Percentiles rank a stretch among this genome's conserved stretches.
These are phyloP conservation scores for Aspergillus avenaceus DNA, from an alignment of 495 filamentous ascomycete genomes.

Conservation along the genomic window DNA sequence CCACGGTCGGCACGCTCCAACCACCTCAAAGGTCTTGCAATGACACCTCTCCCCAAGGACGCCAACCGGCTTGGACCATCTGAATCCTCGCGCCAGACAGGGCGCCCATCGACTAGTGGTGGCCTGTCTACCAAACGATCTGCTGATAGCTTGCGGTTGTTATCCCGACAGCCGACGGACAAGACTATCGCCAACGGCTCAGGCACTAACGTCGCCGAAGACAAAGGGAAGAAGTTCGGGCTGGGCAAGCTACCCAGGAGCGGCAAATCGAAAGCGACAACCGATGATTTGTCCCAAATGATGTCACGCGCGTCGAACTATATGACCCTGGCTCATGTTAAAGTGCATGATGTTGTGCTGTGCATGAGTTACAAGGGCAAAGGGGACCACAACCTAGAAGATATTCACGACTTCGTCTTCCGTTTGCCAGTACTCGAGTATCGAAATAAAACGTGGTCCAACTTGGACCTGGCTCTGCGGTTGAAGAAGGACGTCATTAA, in stretches of 20 bases:
- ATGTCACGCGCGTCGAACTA: slow-evolving; percentile 91
- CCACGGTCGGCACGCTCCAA: slow-evolving; percentile 24
- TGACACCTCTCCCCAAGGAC: slow-evolving; percentile 36
- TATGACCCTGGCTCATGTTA: slow-evolving; percentile 95
- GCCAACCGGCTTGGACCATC: slow-evolving; percentile 38
- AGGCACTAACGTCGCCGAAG: slow-evolving; percentile 49
- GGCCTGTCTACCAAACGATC: slow-evolving; percentile 58
- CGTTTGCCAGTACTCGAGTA: slow-evolving; percentile 92
- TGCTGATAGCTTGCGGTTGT: slow-evolving; percentile 57
- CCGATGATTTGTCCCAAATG: slow-evolving; percentile 97
- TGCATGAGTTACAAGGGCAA: slow-evolving; percentile 97
- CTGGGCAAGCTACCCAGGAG: slow-evolving; percentile 44
- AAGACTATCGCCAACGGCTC: slow-evolving; percentile 39
- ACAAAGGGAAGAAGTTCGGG: slow-evolving; percentile 53
- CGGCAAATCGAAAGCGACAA: slow-evolving; percentile 52
- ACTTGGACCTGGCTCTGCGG: slow-evolving; percentile 85
- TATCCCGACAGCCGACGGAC: slow-evolving; percentile 45
- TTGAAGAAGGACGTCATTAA: slow-evolving; percentile 92
- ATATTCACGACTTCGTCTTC: slow-evolving; percentile 97
- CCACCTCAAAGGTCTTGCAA: slow-evolving; percentile 43
- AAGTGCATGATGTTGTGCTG: slow-evolving; percentile 88
- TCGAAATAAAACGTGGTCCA: slow-evolving; percentile 98
- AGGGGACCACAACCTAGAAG: slow-evolving; percentile 89
- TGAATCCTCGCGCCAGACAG: slow-evolving; percentile 10
- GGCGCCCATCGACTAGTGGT: slow-evolving; percentile 31